Evolutionary conservation across 2,329 filamentous ascomycete genomes (phyloP).

Genomic region (Aspergillus niger): DNA sequence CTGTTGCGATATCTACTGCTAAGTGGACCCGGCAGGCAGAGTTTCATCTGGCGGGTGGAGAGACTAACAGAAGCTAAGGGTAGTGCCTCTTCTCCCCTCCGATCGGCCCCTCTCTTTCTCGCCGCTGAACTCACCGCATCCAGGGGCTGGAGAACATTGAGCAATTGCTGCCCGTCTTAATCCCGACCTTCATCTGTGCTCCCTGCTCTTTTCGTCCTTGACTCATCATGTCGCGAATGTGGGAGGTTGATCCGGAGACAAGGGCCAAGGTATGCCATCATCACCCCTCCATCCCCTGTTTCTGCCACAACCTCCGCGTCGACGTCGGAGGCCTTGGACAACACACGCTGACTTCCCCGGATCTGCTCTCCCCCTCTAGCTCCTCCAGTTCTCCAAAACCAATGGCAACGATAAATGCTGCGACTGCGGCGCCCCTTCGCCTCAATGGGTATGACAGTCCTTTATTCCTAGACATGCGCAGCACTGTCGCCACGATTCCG

Average conservation of each 20-base stretch:
- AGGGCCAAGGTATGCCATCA: slow-evolving; percentile 73
- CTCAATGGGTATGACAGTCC: slow-evolving; percentile 78
- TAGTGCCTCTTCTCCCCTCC: neutral
- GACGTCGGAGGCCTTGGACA: slow-evolving; percentile 14
- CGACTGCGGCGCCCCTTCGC: slow-evolving; percentile 92
- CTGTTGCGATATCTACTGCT: neutral
- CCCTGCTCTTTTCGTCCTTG: neutral
- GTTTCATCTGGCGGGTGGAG: neutral
- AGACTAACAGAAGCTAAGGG: neutral
- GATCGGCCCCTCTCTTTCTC: neutral
- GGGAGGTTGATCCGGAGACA: slow-evolving; percentile 98
- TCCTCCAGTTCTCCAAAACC: slow-evolving; percentile 87
- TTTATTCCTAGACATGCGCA: too few relatives aligned
- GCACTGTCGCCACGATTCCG: slow-evolving; percentile 1
- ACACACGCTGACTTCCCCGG: slow-evolving; percentile 4
- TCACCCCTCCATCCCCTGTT: slow-evolving; percentile 1
- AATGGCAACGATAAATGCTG: slow-evolving; percentile 88
- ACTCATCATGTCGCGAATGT: slow-evolving; percentile 71
- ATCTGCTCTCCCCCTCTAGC: slow-evolving; percentile 53
- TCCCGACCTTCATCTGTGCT: neutral
- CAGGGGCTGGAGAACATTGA: slow-evolving; percentile 8
- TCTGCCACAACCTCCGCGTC: neutral
- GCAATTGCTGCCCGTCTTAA: slow-evolving; percentile 2
- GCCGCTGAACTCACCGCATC: neutral
- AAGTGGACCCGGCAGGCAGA: neutral